Evolutionary conservation across 2,329 filamentous ascomycete genomes (phyloP).

Genomic region (Karstenula rhodostoma): DNA sequence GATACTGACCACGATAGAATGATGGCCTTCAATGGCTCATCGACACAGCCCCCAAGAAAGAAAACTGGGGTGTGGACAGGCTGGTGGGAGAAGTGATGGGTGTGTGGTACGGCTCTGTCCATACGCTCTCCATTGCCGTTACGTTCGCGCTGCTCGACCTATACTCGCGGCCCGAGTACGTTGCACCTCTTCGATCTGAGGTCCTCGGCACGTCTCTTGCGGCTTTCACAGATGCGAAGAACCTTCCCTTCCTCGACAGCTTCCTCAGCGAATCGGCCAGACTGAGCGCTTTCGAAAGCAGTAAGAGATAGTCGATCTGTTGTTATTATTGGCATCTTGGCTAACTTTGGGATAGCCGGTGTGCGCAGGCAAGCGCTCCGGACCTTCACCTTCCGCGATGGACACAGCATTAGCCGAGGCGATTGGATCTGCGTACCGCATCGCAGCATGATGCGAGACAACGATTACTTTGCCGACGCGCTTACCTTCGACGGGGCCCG

Average conservation of each 20-base stretch:
- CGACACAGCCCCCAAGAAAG: constrained; percentile 16
- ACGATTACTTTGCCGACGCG: background rate
- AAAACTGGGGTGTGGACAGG: constrained; percentile 13
- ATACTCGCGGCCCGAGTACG: constrained; percentile 22
- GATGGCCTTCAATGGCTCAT: constrained; percentile 24
- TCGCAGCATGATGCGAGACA: constrained; percentile 8
- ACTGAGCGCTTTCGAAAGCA: constrained; percentile 11
- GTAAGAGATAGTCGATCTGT: background rate
- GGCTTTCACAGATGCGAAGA: constrained; percentile 6
- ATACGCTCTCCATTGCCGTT: constrained; percentile 28
- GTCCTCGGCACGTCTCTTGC: background rate
- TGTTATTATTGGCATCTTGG: background rate
- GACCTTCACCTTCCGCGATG: constrained; percentile 27
- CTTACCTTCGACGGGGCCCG: constrained; percentile 1
- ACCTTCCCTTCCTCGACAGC: constrained; percentile 22
- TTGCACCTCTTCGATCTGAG: constrained; percentile 23
- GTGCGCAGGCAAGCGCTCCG: constrained; percentile 23
- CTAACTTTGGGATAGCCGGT: constrained; percentile 13
- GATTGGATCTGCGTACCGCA: constrained; percentile 16
- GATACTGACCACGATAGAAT: constrained; percentile 1
- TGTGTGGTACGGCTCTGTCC: constrained; percentile 30
- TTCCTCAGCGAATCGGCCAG: constrained; percentile 27
- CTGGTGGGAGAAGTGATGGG: constrained; percentile 22
- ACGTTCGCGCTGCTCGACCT: constrained; percentile 24
- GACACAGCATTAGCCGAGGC: constrained; percentile 22